Evolutionary conservation across 192 early-diverging fungal species (phyloP), one percentile per base, ranked within the genome.

Genomic region (Oehlia diaphana): DNA sequence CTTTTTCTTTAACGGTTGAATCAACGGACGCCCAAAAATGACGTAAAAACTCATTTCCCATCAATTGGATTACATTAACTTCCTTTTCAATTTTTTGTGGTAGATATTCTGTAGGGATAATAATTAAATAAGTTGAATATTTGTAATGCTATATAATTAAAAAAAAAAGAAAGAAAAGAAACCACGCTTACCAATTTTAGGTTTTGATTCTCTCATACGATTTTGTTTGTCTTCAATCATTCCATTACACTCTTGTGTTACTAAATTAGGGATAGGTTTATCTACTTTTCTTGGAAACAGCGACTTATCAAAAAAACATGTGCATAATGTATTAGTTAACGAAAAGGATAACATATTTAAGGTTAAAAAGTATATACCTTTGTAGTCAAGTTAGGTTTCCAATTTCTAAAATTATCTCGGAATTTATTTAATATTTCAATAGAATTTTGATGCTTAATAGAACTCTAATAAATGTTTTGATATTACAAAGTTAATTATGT

Each of bases 1-100:
- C 72, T 74, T 84, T 84, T 53, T 90, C 87, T 2, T 83, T 73
- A 44, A 80, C 75, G 33, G 79, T 82, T 0, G 88, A 89, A 26
- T 21, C 35, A 13, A 35, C 16, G 13, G 58, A 47, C 9, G 89
- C 76, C 88, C 88, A 90, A 47, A 89, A 90, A 80, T 90, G 89
- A 14, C 88, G 80, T 28, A 90, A 78, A 44, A 89, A 85, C 63
- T 72, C 71, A 72, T 72, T 53, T 13, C 71, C 71, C 42, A 28
- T 26, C 10, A 72, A 26, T 3, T 72, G 71, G 12, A 72, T 23
- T 12, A 50, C 3, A 31, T 72, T 47, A 19, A 72, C 10, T 31
- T 72, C 47, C 31, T 72, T 50, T 26, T 72, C 44, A 72, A 72
- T 50, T 28, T 5, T 19, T 26, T 10, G 23, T 2, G 71, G 71